These are phyloP conservation scores for Prunus mongolica DNA, from an alignment of 306 rosid genomes.

Conservation along the genomic window DNA sequence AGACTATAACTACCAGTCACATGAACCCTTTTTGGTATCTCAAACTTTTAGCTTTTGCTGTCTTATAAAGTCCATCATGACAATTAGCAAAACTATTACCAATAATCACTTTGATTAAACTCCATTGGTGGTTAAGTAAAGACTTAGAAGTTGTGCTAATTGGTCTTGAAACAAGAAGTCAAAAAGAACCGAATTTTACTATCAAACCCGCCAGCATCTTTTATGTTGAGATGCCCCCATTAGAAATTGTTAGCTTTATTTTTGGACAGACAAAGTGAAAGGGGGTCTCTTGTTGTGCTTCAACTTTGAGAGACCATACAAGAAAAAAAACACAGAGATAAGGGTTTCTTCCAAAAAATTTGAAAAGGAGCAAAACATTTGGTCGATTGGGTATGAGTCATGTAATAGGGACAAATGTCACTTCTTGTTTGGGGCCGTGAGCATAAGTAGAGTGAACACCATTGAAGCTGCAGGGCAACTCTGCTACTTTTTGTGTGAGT, in stretches of 20 bases:
- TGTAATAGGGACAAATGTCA: constrained; percentile 16
- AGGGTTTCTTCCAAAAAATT: neutral
- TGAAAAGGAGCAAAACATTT: neutral
- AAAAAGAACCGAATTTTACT: constrained; percentile 14
- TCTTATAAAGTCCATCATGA: constrained; percentile 15
- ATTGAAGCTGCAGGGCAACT: constrained; percentile 12
- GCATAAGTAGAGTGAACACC: neutral
- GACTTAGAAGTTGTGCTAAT: neutral
- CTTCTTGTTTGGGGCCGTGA: constrained; percentile 11
- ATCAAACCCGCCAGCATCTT: neutral
- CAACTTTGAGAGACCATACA: constrained; percentile 45
- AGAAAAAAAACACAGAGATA: neutral
- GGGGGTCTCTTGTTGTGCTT: constrained; percentile 13
- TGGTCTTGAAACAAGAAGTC: constrained; percentile 10
- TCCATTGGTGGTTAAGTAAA: constrained; percentile 7
- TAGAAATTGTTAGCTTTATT: constrained; percentile 17
- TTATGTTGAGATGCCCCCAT: neutral
- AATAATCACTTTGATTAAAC: constrained; percentile 21
- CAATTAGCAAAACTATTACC: constrained; percentile 27
- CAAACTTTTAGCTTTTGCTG: constrained; percentile 20
- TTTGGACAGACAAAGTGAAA: constrained; percentile 32
- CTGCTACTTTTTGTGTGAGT: constrained; percentile 9
- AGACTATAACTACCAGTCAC: constrained; percentile 7
- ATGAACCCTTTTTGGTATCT: neutral
- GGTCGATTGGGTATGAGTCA: constrained; percentile 1